These are phyloP conservation scores for Colletotrichum truncatum DNA, from an alignment of 2,329 filamentous ascomycete species.

Conservation along the genomic window DNA sequence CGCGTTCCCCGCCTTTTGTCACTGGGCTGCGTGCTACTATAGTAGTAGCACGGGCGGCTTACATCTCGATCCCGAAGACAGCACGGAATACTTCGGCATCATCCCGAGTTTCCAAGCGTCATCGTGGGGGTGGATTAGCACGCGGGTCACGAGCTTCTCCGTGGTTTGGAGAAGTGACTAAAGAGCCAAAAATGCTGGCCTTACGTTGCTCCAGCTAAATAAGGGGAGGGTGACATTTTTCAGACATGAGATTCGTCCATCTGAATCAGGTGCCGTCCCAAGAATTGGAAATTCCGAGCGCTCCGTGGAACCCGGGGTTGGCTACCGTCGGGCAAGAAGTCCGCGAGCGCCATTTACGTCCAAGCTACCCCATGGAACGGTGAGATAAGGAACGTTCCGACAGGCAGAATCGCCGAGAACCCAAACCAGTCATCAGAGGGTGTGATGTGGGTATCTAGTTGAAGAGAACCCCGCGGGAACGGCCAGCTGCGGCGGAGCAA, in stretches of 20 bases:
- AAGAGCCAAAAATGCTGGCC: not conserved
- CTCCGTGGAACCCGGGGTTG: constrained; percentile 6
- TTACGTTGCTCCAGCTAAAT: not conserved
- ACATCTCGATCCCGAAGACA: not conserved
- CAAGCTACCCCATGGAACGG: not conserved
- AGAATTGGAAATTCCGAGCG: not conserved
- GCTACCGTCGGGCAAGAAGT: constrained; percentile 1
- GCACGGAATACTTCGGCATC: constrained; percentile 20
- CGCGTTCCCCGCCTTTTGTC: constrained; percentile 27
- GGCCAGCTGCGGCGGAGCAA: constrained; percentile 6
- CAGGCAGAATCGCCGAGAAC: not conserved
- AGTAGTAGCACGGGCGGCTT: too few relatives aligned
- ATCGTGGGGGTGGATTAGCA: not conserved
- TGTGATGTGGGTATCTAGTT: not conserved
- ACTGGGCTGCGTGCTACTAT: too few relatives aligned
- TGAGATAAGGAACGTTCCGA: constrained; percentile 5
- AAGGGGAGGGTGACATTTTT: not conserved
- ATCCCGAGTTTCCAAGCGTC: not conserved
- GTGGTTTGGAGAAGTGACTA: not conserved
- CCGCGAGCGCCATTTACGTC: not conserved
- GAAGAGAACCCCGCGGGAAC: not conserved
- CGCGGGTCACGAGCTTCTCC: not conserved
- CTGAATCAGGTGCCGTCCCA: not conserved
- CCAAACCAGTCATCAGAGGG: not conserved
- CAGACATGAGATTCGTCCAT: not conserved